Evolutionary conservation across 768 basidiomycete genomes (phyloP).

Genomic region (Chalciporus piperatus): DNA sequence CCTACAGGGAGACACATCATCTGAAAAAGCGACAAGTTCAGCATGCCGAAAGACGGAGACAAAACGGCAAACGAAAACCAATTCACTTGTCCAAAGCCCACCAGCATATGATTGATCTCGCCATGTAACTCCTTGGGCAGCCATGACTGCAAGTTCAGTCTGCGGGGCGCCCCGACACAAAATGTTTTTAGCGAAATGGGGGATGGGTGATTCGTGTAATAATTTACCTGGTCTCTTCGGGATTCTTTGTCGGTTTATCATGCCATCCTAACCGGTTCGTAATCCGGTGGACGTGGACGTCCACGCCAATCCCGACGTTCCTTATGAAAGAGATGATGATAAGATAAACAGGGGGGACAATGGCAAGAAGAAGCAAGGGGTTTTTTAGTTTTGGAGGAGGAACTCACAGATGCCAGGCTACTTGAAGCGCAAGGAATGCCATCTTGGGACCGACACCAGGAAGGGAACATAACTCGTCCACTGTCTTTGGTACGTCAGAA

Average conservation of each 20-base stretch:
- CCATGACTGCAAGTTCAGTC: conserved; percentile 82
- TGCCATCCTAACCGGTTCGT: conserved; percentile 95
- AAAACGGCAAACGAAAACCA: too few species aligned
- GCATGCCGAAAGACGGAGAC: too few species aligned
- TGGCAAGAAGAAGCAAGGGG: too few species aligned
- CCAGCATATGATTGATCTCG: conserved; percentile 78
- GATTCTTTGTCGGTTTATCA: conserved; percentile 73
- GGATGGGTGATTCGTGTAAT: too few species aligned
- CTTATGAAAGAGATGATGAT: conserved; percentile 36
- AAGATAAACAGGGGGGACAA: too few species aligned
- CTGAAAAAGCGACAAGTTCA: too few species aligned
- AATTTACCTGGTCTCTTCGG: conserved; percentile 90
- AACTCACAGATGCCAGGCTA: conserved; percentile 78
- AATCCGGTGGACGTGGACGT: conserved; percentile 94
- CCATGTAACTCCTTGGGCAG: conserved; percentile 68
- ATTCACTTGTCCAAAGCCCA: conserved; percentile 80
- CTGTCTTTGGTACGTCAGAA: conserved; percentile 85
- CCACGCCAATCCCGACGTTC: conserved; percentile 90
- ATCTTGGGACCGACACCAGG: conserved; percentile 96
- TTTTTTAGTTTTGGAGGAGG: background rate
- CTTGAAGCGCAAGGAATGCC: conserved; percentile 83
- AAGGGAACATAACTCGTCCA: conserved; percentile 82
- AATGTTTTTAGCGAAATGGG: background rate
- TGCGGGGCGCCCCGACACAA: conserved; percentile 31
- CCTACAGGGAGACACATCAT: conserved; percentile 63